phyloP scores from a whole-genome alignment of 2,329 filamentous ascomycete species.

The Alternaria angustiovoidea region DNA sequence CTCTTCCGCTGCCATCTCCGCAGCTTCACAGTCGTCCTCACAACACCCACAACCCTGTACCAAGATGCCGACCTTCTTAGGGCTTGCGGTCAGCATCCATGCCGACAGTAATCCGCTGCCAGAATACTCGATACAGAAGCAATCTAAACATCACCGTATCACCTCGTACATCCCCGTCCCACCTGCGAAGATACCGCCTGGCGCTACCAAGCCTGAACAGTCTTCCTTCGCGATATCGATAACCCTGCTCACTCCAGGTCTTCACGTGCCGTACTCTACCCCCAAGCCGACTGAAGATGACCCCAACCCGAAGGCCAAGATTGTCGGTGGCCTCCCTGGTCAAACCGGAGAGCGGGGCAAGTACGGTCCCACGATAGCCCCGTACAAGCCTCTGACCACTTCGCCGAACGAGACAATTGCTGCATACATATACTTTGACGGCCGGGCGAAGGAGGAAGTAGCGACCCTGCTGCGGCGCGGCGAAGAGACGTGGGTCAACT shows the following conservation, averaged over 20 bases:
- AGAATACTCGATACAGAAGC: conserved; percentile 94
- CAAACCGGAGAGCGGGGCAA: conserved; percentile 60
- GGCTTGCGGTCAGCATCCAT: conserved; percentile 97
- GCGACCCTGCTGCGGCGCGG: conserved; percentile 90
- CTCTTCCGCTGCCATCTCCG: conserved; percentile 19
- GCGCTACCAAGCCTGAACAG: conserved; percentile 80
- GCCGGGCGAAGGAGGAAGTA: conserved; percentile 93
- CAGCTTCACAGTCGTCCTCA: conserved; percentile 15
- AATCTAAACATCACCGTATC: conserved; percentile 89
- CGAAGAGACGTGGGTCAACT: conserved; percentile 99
- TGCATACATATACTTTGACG: conserved; percentile 99
- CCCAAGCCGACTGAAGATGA: conserved; percentile 80
- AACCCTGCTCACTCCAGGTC: conserved; percentile 86
- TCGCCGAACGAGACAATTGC: conserved; percentile 97
- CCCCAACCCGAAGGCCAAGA: conserved; percentile 81
- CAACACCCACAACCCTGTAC: conserved; percentile 7
- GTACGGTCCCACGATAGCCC: conserved; percentile 69
- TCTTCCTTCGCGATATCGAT: conserved; percentile 98
- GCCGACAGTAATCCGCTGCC: conserved; percentile 79
- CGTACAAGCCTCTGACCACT: conserved; percentile 91
- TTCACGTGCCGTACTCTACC: conserved; percentile 90
- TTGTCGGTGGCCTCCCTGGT: conserved; percentile 75
- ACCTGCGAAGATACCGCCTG: conserved; percentile 75
- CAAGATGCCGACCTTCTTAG: conserved; percentile 90
- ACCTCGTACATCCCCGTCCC: conserved; percentile 97